phyloP scores from a whole-genome alignment of 768 basidiomycete species.

The Mrakia frigida region DNA sequence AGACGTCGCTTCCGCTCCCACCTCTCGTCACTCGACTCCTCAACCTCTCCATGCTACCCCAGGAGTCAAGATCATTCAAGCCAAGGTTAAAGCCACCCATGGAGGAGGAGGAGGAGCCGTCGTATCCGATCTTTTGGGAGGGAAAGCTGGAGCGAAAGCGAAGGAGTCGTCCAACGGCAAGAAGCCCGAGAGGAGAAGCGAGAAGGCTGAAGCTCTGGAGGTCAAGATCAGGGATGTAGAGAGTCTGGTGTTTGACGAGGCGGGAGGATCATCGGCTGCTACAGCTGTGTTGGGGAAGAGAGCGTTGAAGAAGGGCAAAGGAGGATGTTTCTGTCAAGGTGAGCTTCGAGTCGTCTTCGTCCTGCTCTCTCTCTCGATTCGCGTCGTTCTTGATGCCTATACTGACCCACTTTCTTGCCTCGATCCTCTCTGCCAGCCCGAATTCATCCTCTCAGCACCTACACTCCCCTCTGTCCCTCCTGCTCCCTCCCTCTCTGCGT shows the following conservation, averaged over 20 bases:
- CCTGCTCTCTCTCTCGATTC: background rate
- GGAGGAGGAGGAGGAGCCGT: slow-evolving; percentile 9
- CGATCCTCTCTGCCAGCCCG: background rate
- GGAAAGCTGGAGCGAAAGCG: slow-evolving; percentile 2
- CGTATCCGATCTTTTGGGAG: slow-evolving; percentile 21
- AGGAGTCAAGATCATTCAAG: slow-evolving; percentile 22
- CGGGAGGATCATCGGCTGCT: background rate
- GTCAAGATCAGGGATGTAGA: slow-evolving; percentile 23
- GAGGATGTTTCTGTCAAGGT: slow-evolving; percentile 33
- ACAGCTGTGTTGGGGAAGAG: slow-evolving; percentile 13
- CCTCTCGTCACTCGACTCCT: slow-evolving; percentile 1
- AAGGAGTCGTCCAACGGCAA: background rate
- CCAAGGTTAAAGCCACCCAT: background rate
- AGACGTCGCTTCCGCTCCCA: background rate
- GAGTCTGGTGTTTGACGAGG: background rate
- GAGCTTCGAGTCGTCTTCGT: background rate
- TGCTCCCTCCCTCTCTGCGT: slow-evolving; percentile 31
- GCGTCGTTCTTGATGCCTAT: background rate
- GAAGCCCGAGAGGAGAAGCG: slow-evolving; percentile 8
- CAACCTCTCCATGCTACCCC: slow-evolving; percentile 10
- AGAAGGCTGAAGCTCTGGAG: slow-evolving; percentile 16
- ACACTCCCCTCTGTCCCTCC: slow-evolving; percentile 25
- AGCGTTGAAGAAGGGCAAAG: slow-evolving; percentile 31
- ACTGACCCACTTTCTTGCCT: background rate
- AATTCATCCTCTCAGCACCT: slow-evolving; percentile 17